These are phyloP conservation scores for Fraxinus angustifolia DNA, from an alignment of 305 asterid species.

Conservation along the genomic window DNA sequence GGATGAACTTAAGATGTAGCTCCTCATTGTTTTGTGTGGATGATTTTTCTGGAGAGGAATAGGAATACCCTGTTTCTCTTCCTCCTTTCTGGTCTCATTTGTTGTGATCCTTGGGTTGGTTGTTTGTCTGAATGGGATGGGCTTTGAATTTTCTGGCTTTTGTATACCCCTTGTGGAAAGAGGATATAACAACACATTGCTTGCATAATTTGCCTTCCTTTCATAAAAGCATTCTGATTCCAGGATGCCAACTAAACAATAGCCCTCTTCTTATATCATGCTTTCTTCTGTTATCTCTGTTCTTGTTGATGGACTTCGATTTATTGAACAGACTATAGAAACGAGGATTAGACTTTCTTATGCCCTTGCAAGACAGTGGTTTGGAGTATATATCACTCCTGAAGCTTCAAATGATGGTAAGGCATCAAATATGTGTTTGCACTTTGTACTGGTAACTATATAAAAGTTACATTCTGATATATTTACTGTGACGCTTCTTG, in stretches of 20 bases:
- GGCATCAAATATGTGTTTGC: slow-evolving; percentile 26
- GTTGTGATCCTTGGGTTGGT: neutral
- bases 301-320: slow-evolving; percentile 33
- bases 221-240: neutral
- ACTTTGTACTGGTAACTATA: neutral
- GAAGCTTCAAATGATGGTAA: slow-evolving; percentile 91
- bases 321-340: slow-evolving; percentile 73
- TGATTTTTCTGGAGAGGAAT: neutral
- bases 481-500: slow-evolving; percentile 28
- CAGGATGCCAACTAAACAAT: slow-evolving; percentile 8
- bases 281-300: slow-evolving; percentile 18
- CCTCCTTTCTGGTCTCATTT: neutral
- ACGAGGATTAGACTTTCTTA: slow-evolving; percentile 87
- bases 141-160: neutral
- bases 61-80: neutral
- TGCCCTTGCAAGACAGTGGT: slow-evolving; percentile 98
- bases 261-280: neutral
- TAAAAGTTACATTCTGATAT: slow-evolving; percentile 28
- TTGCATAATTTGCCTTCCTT: neutral
- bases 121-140: neutral
- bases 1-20: neutral
- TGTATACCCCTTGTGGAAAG: neutral
- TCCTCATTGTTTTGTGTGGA: neutral
- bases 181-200: neutral
- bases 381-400: slow-evolving; percentile 89